Conservation (phyloP, 2,329 filamentous ascomycete species). For the Coniochaeta sp. region DNA sequence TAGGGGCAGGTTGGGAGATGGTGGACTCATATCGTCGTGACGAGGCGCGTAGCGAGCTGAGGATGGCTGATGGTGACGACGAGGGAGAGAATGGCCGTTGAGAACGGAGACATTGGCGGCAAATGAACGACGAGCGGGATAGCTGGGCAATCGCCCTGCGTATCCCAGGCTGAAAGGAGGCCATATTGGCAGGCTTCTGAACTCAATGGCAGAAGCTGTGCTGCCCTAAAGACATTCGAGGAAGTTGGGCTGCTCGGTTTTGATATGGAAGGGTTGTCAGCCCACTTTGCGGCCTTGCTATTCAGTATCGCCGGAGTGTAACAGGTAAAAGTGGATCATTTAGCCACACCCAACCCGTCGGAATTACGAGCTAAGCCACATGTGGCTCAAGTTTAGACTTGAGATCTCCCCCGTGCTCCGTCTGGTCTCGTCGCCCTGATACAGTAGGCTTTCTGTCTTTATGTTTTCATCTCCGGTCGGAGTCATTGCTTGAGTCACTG, state of each 20-base stretch:
- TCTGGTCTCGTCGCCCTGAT: no score
- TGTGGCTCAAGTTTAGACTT: no score
- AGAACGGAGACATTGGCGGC: constrained; percentile 39
- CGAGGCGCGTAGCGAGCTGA: constrained; percentile 23
- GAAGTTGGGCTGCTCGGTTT: not conserved
- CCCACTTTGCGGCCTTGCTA: not conserved
- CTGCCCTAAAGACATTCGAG: not conserved
- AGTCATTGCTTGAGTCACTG: no score
- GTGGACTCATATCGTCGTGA: constrained; percentile 9
- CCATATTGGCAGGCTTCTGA: constrained; percentile 15
- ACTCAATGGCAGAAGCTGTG: constrained; percentile 9
- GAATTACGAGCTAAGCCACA: not conserved
- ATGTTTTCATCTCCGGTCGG: no score
- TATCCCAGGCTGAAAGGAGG: constrained; percentile 20
- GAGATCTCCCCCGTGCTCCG: no score
- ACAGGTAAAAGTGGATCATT: not conserved
- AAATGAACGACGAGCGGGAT: constrained; percentile 30
- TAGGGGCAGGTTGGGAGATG: not conserved
- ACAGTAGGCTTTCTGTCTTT: no score
- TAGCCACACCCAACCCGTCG: not conserved
- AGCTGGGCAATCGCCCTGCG: constrained; percentile 17
- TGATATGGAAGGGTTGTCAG: not conserved
- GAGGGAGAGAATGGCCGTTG: constrained; percentile 14
- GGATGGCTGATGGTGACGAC: constrained; percentile 23
- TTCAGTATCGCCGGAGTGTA: not conserved